Evolutionary conservation across 768 basidiomycete genomes (phyloP), one percentile per base, ranked within the genome.

Genomic region (Lyophyllum atratum): DNA sequence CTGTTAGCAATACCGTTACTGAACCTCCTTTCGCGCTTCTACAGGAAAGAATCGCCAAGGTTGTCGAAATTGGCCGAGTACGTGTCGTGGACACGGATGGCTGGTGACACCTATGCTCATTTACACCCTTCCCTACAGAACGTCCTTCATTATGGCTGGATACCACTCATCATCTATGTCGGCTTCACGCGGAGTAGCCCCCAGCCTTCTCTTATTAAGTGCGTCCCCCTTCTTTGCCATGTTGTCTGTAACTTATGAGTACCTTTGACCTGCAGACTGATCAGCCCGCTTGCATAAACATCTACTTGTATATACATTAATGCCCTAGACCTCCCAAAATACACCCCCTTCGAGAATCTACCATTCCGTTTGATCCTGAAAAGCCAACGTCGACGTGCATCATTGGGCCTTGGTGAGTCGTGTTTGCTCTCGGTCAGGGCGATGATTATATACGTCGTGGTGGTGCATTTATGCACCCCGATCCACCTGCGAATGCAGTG

Each of bases 201-300:
- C 28, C 93, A 95, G 65, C 95, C 95, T 19, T 94, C 93, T 37
- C 78, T 98, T 67, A 96, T 96, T 74, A 95, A 97, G 95, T 96
- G 53, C 66, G 92, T 84, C n/a, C 5, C 53, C 48, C 3, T 24
- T 51, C 5, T 40, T 37, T 39, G 46, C 11, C 24, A 21, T 40
- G 29, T 57, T 43, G 22, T n/a, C 49, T 34, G 64, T 28, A 34
- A 63, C 58, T 48, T 4, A 58, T 19, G 43, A 40, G 44, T 12
- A 64, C 28, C n/a, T 6, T 15, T 10, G 52, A 7, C 46, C 24
- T 28, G 8, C 67, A 97, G 95, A 77, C 83, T 97, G 68, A 92
- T 97, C 74, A 95, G 92, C 71, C 94, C 95, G 22, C 85, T 96
- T 64, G 95, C 95, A 68, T 97, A 40, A 49, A 53, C 63, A 52